Evolutionary conservation across 345 rosid genomes (phyloP), one percentile per base, ranked within the genome.

Genomic region (Eucalyptus tenuipes): DNA sequence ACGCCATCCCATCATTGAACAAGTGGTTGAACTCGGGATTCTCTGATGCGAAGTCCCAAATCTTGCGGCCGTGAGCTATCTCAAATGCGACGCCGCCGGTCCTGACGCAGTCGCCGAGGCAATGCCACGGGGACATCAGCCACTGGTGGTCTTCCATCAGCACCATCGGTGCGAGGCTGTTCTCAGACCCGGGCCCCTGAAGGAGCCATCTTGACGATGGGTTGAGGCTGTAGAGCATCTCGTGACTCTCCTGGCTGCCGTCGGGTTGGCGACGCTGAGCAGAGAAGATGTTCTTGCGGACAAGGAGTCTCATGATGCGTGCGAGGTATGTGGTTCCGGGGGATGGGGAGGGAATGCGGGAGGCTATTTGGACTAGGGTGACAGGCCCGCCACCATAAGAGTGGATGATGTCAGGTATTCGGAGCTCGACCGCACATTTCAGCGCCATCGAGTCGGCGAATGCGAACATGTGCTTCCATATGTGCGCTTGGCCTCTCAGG

Each of bases 341-440:
- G 16, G 90, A 86, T 6, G 91, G 49, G 53, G 92, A 53, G 49
- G 86, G 87, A 5, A 91, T 85, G 8, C 84, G 42, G 18, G 92
- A 90, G 88, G 92, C 90, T 11, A 93, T 90, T 20, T 91, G 90
- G 87, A 88, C 50, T 55, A 91, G 25, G 5, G 92, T 80, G 53
- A 91, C 68, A 2, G 90, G 91, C 55, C 81, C 49, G 29, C 84
- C 84, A 16, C 88, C 91, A 13, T 88, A 89, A 8, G 93, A 90
- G 59, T 87, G 87, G 18, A 93, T 91, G 15, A 92, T 91, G n/a
- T 92, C 91, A 5, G 94, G 87, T 47, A 93, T 49, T 7, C 85
- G 40, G 40, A 93, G 92, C 90, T 93, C 92, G 15, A 91, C 88
- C 4, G 91, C 91, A 89, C 89, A 89, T 75, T 88, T 93, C 84